Base-by-base conservation (phyloP, 2,329 filamentous ascomycete species). In the Fusarium austroafricanum region DNA sequence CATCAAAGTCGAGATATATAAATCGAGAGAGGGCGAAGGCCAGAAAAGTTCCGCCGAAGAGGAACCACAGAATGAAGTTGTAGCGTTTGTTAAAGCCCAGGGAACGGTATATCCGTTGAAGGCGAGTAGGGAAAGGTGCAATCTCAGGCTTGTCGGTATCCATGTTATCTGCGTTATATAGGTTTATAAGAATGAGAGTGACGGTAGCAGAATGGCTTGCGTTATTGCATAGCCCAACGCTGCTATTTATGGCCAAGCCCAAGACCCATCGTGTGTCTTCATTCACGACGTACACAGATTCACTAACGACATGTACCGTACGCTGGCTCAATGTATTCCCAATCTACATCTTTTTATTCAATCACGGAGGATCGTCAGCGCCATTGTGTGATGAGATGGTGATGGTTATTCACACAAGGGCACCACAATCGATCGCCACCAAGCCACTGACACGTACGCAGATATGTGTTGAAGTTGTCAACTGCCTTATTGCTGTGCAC, bases 31-130 rank as follows among this genome's bases (percentile, higher is more conserved):
- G 51, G 10, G 64, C 40, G 31, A 74, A 74, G 2, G 52, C 70
- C 10, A 71, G 17, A 18, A 74, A 76, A 2, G 78, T 77, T 5
- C 83, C 83, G 38, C 73, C 76, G 50, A 85, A 82, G 47, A 87
- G 75, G 63, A 83, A 75, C 74, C 82, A 89, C 4, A 89, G 78
- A 37, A 79, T 66, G 67, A 89, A 87, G 73, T 87, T 89, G 79
- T 88, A 88, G 35, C 79, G 80, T 70, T 84, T 85, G 4, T 77
- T 74, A 77, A 90, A 90, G 47, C 87, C 87, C 26, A 88, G 59
- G 4, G 80, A 76, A 42, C 78, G 76, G 71, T 83, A 84, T 18
- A 84, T 46, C 6, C 55, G 55, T 9, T 39, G 50, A 3, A 61
- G 33, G 17, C 18, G 45, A 12, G 43, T 52, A 5, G 26, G n/a